Conservation (phyloP, 345 rosid genomes). For the Linum lewisii region DNA sequence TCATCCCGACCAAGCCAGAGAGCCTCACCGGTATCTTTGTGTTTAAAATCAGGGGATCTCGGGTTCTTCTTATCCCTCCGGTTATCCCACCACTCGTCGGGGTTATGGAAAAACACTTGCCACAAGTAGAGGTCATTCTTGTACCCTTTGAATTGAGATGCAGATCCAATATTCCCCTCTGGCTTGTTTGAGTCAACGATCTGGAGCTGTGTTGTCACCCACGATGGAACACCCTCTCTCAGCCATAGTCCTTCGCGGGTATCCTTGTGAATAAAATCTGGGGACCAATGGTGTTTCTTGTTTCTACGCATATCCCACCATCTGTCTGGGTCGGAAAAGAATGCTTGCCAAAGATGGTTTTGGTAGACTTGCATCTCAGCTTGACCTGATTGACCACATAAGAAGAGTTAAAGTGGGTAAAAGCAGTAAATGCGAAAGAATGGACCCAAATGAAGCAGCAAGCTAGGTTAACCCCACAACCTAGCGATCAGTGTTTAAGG, state of each 20-base stretch:
- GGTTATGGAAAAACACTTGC: conserved; percentile 63
- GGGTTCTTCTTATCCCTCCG: conserved; percentile 44
- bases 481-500: too few species aligned
- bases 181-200: conserved; percentile 7
- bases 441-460: background rate
- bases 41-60: conserved; percentile 57
- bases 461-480: background rate
- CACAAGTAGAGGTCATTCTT: conserved; percentile 43
- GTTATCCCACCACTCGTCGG: conserved; percentile 80
- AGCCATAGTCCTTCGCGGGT: conserved; percentile 13
- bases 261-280: conserved; percentile 17
- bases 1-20: conserved; percentile 46
- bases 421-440: background rate
- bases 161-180: background rate
- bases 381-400: conserved; percentile 19
- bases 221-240: conserved; percentile 8
- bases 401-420: background rate
- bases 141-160: background rate
- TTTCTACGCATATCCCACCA: conserved; percentile 17
- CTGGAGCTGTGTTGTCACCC: conserved; percentile 15
- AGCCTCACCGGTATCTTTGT: conserved; percentile 58
- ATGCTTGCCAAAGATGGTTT: conserved; percentile 10
- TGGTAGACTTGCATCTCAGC: background rate
- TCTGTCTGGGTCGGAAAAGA: conserved; percentile 12
- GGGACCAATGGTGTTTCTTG: conserved; percentile 8